These are phyloP conservation scores for Rhizopus sp. DNA, from an alignment of 371 early-diverging fungal species.

Conservation along the genomic window DNA sequence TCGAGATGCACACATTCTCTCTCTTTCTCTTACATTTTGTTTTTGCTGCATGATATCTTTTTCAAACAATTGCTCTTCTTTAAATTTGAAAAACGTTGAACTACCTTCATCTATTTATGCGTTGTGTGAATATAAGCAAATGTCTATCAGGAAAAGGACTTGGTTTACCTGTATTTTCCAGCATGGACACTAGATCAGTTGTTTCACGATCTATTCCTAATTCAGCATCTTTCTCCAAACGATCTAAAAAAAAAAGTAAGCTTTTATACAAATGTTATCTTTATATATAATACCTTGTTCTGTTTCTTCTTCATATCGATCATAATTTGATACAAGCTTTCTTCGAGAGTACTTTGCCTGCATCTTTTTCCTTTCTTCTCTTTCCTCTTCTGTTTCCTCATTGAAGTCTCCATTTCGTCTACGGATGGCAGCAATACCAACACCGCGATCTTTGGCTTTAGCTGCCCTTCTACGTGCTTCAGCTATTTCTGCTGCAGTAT, in stretches of 20 bases:
- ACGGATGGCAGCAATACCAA: constrained; percentile 39
- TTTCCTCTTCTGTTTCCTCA: constrained; percentile 22
- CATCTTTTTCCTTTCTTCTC: constrained; percentile 14
- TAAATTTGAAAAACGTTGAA: constrained; percentile 48
- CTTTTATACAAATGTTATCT: constrained; percentile 18
- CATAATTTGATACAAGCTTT: constrained; percentile 34
- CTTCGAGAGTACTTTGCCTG: constrained; percentile 36
- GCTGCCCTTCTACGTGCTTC: constrained; percentile 33
- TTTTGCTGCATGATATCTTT: constrained; percentile 13
- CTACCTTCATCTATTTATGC: constrained; percentile 28
- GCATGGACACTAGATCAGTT: constrained; percentile 42
- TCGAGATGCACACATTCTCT: too few species aligned
- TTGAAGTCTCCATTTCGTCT: constrained; percentile 42
- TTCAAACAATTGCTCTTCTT: constrained; percentile 41
- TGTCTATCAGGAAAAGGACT: not conserved
- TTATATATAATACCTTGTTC: constrained; percentile 26
- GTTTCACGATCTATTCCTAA: constrained; percentile 55
- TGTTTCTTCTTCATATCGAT: constrained; percentile 43
- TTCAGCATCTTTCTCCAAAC: constrained; percentile 41
- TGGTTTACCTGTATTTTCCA: constrained; percentile 37
- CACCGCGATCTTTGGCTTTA: constrained; percentile 37
- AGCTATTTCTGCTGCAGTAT: constrained; percentile 40
- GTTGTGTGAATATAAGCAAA: not conserved
- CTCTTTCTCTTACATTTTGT: constrained; percentile 10
- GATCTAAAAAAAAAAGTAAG: not conserved